Evolutionary conservation across 768 basidiomycete genomes (phyloP).

Genomic region (Suillus weaverae): DNA sequence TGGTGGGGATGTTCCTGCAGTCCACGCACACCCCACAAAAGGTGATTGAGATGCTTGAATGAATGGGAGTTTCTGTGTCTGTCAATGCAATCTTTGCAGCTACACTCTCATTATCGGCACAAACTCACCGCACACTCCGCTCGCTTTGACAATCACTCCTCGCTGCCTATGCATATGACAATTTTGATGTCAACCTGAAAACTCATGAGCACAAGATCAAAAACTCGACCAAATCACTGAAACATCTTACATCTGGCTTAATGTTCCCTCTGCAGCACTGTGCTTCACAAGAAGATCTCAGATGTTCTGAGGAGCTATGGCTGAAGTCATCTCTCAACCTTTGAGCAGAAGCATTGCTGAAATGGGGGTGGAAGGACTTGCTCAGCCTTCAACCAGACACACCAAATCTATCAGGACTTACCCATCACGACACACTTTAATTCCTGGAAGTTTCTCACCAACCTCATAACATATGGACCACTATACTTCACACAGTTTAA

Average conservation of each 20-base stretch:
- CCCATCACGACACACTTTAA: conserved; percentile 25
- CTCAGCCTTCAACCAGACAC: conserved; percentile 19
- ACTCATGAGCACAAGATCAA: conserved; percentile 32
- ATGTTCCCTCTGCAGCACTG: conserved; percentile 24
- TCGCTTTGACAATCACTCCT: conserved; percentile 26
- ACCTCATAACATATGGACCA: conserved; percentile 17
- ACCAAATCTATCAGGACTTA: conserved; percentile 16
- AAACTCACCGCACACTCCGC: conserved; percentile 18
- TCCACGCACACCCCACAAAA: conserved; percentile 29
- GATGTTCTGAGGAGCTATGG: conserved; percentile 36
- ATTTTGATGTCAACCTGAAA: conserved; percentile 42
- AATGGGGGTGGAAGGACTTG: background rate
- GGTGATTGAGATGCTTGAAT: conserved; percentile 31
- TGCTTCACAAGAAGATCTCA: conserved; percentile 26
- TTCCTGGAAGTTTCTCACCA: conserved; percentile 17
- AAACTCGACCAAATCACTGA: conserved; percentile 16
- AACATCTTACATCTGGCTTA: conserved; percentile 26
- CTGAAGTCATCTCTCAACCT: conserved; percentile 25
- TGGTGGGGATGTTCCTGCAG: conserved; percentile 21
- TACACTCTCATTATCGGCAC: conserved; percentile 28
- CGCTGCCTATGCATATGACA: conserved; percentile 39
- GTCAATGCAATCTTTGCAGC: conserved; percentile 24
- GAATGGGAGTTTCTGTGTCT: conserved; percentile 33
- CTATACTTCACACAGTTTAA: conserved; percentile 16
- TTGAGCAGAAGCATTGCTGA: background rate